These are phyloP conservation scores for Metschnikowia gelsemii DNA, from an alignment of 805 yeast genomes.

Conservation along the genomic window DNA sequence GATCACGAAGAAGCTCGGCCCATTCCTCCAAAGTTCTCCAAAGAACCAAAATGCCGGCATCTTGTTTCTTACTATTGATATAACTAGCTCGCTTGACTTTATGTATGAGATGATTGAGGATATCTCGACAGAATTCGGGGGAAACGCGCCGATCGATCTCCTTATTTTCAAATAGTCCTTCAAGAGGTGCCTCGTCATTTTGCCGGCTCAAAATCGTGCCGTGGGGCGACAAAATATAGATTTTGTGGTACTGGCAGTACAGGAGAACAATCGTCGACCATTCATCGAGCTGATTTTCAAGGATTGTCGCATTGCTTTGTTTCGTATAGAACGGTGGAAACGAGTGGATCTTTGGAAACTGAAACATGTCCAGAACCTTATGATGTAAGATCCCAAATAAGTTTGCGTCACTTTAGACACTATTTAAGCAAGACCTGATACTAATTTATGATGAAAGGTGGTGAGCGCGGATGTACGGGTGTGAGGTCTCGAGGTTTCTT, in stretches of 20 bases:
- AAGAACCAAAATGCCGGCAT: conserved; percentile 62
- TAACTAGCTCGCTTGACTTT: conserved; percentile 55
- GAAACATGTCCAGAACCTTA: conserved; percentile 20
- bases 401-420: too few relatives aligned
- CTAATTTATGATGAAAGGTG: too few relatives aligned
- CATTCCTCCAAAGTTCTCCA: conserved; percentile 57
- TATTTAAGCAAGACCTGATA: too few relatives aligned
- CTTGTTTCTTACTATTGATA: conserved; percentile 50
- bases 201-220: conserved; percentile 35
- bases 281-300: conserved; percentile 71
- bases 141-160: conserved; percentile 53
- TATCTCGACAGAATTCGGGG: conserved; percentile 52
- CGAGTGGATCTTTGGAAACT: conserved; percentile 44
- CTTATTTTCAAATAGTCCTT: conserved; percentile 49
- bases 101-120: conserved; percentile 56
- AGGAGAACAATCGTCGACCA: conserved; percentile 69
- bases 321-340: conserved; percentile 92
- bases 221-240: conserved; percentile 31
- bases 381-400: too few relatives aligned
- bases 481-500: neutral
- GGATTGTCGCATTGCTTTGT: conserved; percentile 80
- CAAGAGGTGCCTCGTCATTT: conserved; percentile 9
- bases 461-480: conserved; percentile 7
- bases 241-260: conserved; percentile 55
- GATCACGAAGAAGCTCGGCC: conserved; percentile 35